These are phyloP conservation scores for Acer campestre DNA, from an alignment of 345 rosid genomes.

Conservation along the genomic window DNA sequence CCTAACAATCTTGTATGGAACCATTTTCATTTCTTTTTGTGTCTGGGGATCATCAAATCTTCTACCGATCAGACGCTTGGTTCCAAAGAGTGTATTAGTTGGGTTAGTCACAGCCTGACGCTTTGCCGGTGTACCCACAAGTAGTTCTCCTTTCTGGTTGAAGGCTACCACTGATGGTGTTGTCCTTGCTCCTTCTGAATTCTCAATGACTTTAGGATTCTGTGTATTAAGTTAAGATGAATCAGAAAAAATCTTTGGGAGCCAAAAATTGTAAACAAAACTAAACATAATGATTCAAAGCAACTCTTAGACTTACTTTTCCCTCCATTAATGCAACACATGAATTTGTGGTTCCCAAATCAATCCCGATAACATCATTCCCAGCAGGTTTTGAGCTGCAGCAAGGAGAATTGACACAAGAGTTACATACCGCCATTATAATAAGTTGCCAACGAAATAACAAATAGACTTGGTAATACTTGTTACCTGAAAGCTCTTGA, in stretches of 20 bases:
- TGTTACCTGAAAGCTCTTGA: conserved; percentile 79
- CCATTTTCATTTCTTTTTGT: conserved; percentile 88
- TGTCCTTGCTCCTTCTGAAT: conserved; percentile 88
- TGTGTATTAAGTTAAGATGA: conserved; percentile 17
- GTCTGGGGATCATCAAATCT: conserved; percentile 76
- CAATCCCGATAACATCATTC: conserved; percentile 89
- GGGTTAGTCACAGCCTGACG: conserved; percentile 96
- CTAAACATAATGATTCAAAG: not conserved
- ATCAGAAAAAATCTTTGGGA: not conserved
- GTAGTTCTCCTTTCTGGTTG: conserved; percentile 69
- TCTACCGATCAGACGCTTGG: conserved; percentile 85
- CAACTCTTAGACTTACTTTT: conserved; percentile 46
- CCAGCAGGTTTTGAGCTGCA: conserved; percentile 83
- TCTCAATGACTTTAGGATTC: conserved; percentile 91
- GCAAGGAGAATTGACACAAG: not conserved
- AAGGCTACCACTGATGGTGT: conserved; percentile 93
- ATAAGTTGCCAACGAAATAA: not conserved
- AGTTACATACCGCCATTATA: not conserved
- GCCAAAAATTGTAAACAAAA: not conserved
- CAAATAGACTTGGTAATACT: no score
- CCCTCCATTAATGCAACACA: conserved; percentile 99
- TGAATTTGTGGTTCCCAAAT: conserved; percentile 96
- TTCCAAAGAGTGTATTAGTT: conserved; percentile 71
- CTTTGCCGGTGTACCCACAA: conserved; percentile 92
- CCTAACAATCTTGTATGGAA: conserved; percentile 78